phyloP scores from a whole-genome alignment of 2,329 filamentous ascomycete genomes.

The Colletotrichum navitas region DNA sequence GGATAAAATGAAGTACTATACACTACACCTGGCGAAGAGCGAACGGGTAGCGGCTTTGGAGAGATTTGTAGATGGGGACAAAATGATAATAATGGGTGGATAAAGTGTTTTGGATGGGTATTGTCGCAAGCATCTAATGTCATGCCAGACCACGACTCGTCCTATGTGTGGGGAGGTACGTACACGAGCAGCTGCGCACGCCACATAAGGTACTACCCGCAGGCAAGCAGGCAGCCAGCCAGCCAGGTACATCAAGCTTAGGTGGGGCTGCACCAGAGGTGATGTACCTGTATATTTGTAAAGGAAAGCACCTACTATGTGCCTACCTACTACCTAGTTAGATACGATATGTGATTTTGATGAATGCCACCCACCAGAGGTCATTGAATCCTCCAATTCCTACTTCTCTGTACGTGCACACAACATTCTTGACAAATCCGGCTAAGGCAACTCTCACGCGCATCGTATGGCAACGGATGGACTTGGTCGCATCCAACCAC shows the following conservation, averaged over 20 bases:
- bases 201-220: not conserved
- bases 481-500: not conserved
- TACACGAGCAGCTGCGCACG: not conserved
- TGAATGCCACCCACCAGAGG: not conserved
- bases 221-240: not conserved
- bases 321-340: too few relatives aligned
- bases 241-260: not conserved
- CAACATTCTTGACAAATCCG: not conserved
- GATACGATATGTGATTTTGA: not conserved
- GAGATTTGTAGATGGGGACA: constrained; percentile 25
- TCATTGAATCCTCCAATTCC: not conserved
- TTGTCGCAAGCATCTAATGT: constrained; percentile 36
- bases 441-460: not conserved
- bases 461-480: not conserved
- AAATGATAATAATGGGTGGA: constrained; percentile 11
- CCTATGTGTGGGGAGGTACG: not conserved
- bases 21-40: constrained; percentile 7
- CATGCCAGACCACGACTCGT: constrained; percentile 20
- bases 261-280: not conserved
- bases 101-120: constrained; percentile 33
- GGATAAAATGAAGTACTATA: constrained; percentile 13
- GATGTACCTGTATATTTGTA: not conserved
- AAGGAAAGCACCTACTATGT: too few relatives aligned
- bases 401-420: not conserved
- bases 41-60: not conserved